A percentile compares a stretch with the other conserved stretches of the same genome.
phyloP scores from a whole-genome alignment of 257 asterid genomes.

The Penstemon barbatus region DNA sequence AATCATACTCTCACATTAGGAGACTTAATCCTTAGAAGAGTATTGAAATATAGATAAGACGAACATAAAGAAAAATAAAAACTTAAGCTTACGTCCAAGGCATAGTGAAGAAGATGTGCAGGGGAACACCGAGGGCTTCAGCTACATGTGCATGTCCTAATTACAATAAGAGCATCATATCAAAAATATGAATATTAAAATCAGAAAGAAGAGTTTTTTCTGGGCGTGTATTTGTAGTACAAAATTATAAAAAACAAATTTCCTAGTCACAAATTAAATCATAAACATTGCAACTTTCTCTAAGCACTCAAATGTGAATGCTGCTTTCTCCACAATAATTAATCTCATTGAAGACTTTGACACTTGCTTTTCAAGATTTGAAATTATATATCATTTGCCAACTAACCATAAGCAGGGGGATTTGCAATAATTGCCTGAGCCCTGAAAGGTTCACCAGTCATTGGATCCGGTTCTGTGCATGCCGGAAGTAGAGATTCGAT shows the following conservation, averaged over 20 bases:
- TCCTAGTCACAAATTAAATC: background rate
- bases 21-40: too few relatives aligned
- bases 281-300: background rate
- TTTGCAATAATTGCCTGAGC: constrained; percentile 99
- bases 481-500: constrained; percentile 97
- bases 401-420: constrained; percentile 99
- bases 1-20: too few relatives aligned
- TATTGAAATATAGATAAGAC: too few relatives aligned
- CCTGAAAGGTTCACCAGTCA: constrained; percentile 77
- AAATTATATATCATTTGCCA: constrained; percentile 11
- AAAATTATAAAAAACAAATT: too few relatives aligned
- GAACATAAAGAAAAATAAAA: background rate
- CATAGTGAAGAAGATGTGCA: constrained; percentile 99
- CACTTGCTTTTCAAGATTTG: background rate
- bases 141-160: constrained; percentile 98
- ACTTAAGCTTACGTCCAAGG: constrained; percentile 95
- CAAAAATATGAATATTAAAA: background rate
- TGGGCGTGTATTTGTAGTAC: background rate
- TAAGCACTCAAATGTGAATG: background rate
- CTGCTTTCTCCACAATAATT: background rate
- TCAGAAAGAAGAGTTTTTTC: too few relatives aligned
- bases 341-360: too few relatives aligned
- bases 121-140: constrained; percentile 95
- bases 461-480: constrained; percentile 85
- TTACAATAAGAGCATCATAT: constrained; percentile 28